Evolutionary conservation across 129 eudicot genomes (phyloP).

Genomic region (Lactuca saligna): DNA sequence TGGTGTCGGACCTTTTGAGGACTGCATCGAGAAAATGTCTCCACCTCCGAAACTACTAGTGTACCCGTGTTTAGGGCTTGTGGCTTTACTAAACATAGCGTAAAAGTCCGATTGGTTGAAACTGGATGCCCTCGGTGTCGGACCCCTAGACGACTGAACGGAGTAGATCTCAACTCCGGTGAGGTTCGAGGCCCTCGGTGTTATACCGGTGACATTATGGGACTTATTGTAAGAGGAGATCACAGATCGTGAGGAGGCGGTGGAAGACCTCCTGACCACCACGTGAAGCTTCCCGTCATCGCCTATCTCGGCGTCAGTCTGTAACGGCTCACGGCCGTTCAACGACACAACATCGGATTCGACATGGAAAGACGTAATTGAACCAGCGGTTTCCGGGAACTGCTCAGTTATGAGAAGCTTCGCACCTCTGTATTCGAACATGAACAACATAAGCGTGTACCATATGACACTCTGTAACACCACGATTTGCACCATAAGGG

Average conservation of each 20-base stretch:
- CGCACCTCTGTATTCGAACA: slow-evolving; percentile 91
- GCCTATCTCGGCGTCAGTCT: slow-evolving; percentile 90
- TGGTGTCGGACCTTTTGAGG: slow-evolving; percentile 86
- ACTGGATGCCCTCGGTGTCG: slow-evolving; percentile 89
- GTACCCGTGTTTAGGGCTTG: slow-evolving; percentile 81
- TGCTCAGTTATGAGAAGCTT: slow-evolving; percentile 75
- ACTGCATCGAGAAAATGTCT: slow-evolving; percentile 79
- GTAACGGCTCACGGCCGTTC: slow-evolving; percentile 83
- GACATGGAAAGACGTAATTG: slow-evolving; percentile 77
- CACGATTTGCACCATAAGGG: slow-evolving; percentile 88
- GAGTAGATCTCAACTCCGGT: slow-evolving; percentile 96
- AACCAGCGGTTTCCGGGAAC: slow-evolving; percentile 86
- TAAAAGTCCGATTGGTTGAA: slow-evolving; percentile 88
- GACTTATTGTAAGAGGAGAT: slow-evolving; percentile 57
- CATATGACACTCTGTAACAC: slow-evolving; percentile 89
- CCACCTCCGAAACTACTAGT: slow-evolving; percentile 72
- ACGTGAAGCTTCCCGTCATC: slow-evolving; percentile 87
- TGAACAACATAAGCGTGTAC: slow-evolving; percentile 87
- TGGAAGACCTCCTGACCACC: slow-evolving; percentile 74
- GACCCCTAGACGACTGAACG: slow-evolving; percentile 85
- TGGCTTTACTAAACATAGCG: slow-evolving; percentile 87
- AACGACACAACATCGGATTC: slow-evolving; percentile 89
- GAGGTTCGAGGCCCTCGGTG: slow-evolving; percentile 83
- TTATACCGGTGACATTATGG: slow-evolving; percentile 48
- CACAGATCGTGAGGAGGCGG: slow-evolving; percentile 58